These are phyloP conservation scores for Leccinum colubrinum DNA, from an alignment of 1,284 basidiomycete species.

Conservation along the genomic window DNA sequence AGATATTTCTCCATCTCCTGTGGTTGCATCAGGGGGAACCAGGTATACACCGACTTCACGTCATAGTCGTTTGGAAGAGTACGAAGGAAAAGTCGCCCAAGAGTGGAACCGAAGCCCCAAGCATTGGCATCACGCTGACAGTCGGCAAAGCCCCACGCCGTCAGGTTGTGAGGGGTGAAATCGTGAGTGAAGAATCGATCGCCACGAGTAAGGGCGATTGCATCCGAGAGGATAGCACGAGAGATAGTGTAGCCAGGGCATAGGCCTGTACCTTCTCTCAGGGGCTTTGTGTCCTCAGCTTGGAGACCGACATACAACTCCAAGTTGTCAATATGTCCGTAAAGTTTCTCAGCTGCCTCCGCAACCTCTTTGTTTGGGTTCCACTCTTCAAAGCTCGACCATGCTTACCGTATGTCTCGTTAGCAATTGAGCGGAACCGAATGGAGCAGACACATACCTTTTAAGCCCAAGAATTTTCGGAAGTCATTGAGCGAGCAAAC, in stretches of 20 bases:
- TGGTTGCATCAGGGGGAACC: constrained; percentile 86
- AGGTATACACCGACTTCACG: constrained; percentile 73
- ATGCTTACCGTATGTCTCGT: constrained; percentile 38
- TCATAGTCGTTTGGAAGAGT: constrained; percentile 69
- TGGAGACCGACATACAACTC: constrained; percentile 81
- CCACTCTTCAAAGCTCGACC: constrained; percentile 76
- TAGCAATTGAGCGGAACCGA: neutral
- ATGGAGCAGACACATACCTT: constrained; percentile 45
- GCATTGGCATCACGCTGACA: constrained; percentile 68
- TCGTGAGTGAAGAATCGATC: constrained; percentile 85
- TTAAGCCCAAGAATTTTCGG: constrained; percentile 74
- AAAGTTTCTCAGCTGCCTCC: constrained; percentile 72
- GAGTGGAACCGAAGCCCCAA: constrained; percentile 71
- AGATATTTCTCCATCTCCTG: constrained; percentile 61
- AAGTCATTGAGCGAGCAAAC: constrained; percentile 87
- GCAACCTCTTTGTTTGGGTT: constrained; percentile 75
- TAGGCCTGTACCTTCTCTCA: constrained; percentile 76
- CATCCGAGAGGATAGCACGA: constrained; percentile 85
- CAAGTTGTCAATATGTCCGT: constrained; percentile 73
- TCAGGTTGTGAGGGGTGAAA: constrained; percentile 78
- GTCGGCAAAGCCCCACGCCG: constrained; percentile 79
- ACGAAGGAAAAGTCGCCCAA: constrained; percentile 72
- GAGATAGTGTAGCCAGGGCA: constrained; percentile 85
- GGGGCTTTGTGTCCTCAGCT: constrained; percentile 71
- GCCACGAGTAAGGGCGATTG: constrained; percentile 81